Percentiles rank a stretch among this genome's conserved stretches.
These are phyloP conservation scores for Ormosia emarginata DNA, from an alignment of 306 rosid genomes.

Conservation along the genomic window DNA sequence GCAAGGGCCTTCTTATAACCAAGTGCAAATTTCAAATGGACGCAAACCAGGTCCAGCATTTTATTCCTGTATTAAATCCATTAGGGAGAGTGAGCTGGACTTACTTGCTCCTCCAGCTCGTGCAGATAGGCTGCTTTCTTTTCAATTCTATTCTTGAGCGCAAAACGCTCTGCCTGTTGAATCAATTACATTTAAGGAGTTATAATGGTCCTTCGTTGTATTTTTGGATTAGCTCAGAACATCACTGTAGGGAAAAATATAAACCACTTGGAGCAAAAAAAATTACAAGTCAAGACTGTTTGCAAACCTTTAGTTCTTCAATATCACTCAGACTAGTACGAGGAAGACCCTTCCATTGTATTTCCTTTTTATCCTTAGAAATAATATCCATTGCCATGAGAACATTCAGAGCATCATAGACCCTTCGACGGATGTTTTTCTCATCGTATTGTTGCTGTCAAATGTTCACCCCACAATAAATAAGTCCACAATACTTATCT, in stretches of 20 bases:
- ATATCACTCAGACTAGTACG: conserved; percentile 80
- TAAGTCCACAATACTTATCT: conserved; percentile 17
- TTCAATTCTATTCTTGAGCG: conserved; percentile 71
- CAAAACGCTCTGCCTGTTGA: conserved; percentile 72
- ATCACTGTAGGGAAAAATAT: conserved; percentile 10
- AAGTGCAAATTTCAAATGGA: conserved; percentile 13
- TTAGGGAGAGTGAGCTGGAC: conserved; percentile 15
- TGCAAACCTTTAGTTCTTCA: conserved; percentile 83
- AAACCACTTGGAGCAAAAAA: neutral
- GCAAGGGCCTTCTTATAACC: neutral
- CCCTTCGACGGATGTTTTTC: conserved; percentile 94
- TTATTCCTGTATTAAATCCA: neutral
- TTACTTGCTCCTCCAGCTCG: conserved; percentile 94
- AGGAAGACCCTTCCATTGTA: conserved; percentile 99
- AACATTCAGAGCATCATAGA: conserved; percentile 94
- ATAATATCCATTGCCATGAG: conserved; percentile 99
- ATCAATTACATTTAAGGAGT: conserved; percentile 30
- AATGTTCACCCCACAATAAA: conserved; percentile 11
- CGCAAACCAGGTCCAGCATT: conserved; percentile 7
- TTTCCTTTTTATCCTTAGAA: conserved; percentile 96
- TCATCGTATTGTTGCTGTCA: conserved; percentile 97
- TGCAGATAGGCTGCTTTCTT: conserved; percentile 91
- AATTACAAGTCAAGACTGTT: conserved; percentile 15
- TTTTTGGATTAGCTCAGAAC: conserved; percentile 9
- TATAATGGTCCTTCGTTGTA: neutral